Percentiles rank a stretch among this genome's conserved stretches.
phyloP scores from a whole-genome alignment of 495 filamentous ascomycete genomes.

The Annulohypoxylon bovei region DNA sequence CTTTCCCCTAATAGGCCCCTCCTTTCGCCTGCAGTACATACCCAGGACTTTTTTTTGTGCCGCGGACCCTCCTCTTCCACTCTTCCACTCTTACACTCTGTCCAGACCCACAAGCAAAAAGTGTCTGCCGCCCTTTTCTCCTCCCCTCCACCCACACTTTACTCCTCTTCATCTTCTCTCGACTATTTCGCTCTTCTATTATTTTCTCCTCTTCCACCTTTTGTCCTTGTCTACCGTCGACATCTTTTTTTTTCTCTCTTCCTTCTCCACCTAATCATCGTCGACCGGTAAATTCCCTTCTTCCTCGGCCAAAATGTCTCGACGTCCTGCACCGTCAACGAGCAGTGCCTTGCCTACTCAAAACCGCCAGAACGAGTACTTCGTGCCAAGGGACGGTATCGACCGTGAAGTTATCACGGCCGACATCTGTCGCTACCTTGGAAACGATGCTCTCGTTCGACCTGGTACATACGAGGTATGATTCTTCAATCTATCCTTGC shows the following conservation, averaged over 20 bases:
- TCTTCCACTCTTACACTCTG: not conserved
- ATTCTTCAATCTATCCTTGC: constrained; percentile 28
- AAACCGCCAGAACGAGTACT: constrained; percentile 81
- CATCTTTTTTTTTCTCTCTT: constrained; percentile 8
- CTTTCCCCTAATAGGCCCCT: constrained; percentile 38
- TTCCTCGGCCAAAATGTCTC: constrained; percentile 46
- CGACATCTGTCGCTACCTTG: constrained; percentile 93
- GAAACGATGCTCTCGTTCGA: constrained; percentile 88
- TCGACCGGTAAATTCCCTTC: constrained; percentile 45
- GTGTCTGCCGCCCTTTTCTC: constrained; percentile 44
- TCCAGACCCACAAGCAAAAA: constrained; percentile 37
- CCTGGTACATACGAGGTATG: constrained; percentile 84
- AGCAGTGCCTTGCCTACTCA: constrained; percentile 48
- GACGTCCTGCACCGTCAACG: constrained; percentile 46
- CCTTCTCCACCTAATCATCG: constrained; percentile 34
- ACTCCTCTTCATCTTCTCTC: constrained; percentile 32
- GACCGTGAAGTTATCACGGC: constrained; percentile 93
- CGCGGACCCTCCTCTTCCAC: constrained; percentile 24
- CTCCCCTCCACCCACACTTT: constrained; percentile 45
- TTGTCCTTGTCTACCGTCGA: constrained; percentile 27
- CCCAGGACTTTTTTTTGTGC: constrained; percentile 39
- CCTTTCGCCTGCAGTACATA: constrained; percentile 23
- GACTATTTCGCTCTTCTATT: constrained; percentile 37
- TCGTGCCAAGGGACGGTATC: constrained; percentile 88
- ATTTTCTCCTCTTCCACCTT: constrained; percentile 27